These are phyloP conservation scores for Ustilago bromivora DNA, from an alignment of 1,284 basidiomycete species.

Conservation along the genomic window DNA sequence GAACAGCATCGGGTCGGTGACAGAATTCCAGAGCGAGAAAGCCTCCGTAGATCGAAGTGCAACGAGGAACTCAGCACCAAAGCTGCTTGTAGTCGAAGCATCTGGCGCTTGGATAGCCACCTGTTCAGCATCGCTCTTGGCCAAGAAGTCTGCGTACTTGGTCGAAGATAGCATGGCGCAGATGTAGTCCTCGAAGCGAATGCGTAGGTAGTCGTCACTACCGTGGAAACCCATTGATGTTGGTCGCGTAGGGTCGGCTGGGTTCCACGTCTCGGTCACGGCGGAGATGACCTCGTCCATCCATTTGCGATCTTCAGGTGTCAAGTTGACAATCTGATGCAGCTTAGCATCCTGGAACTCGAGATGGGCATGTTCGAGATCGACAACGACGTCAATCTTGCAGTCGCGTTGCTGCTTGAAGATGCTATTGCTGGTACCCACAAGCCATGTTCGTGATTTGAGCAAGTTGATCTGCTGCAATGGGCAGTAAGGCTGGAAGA, in stretches of 20 bases:
- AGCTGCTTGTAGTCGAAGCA: conserved; percentile 41
- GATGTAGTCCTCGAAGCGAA: conserved; percentile 66
- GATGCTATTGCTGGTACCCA: conserved; percentile 92
- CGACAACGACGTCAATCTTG: conserved; percentile 85
- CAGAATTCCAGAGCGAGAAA: conserved; percentile 55
- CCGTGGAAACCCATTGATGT: conserved; percentile 66
- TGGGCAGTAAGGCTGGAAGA: conserved; percentile 98
- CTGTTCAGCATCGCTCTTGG: conserved; percentile 45
- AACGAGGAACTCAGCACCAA: conserved; percentile 61
- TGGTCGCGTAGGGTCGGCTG: conserved; percentile 62
- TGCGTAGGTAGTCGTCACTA: conserved; percentile 67
- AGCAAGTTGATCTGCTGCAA: conserved; percentile 94
- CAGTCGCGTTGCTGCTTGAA: conserved; percentile 91
- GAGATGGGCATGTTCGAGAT: conserved; percentile 71
- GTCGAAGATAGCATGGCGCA: conserved; percentile 63
- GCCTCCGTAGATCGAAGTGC: conserved; percentile 59
- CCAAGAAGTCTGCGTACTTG: conserved; percentile 61
- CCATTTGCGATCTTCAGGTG: conserved; percentile 95
- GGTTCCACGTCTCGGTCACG: conserved; percentile 66
- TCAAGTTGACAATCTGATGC: conserved; percentile 82
- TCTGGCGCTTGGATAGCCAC: conserved; percentile 50
- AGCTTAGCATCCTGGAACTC: conserved; percentile 77
- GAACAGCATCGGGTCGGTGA: conserved; percentile 65
- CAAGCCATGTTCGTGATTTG: conserved; percentile 82
- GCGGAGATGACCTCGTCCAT: conserved; percentile 76